Evolutionary conservation across 2,329 filamentous ascomycete species (phyloP).

Genomic region (Uncinocarpus reesii): DNA sequence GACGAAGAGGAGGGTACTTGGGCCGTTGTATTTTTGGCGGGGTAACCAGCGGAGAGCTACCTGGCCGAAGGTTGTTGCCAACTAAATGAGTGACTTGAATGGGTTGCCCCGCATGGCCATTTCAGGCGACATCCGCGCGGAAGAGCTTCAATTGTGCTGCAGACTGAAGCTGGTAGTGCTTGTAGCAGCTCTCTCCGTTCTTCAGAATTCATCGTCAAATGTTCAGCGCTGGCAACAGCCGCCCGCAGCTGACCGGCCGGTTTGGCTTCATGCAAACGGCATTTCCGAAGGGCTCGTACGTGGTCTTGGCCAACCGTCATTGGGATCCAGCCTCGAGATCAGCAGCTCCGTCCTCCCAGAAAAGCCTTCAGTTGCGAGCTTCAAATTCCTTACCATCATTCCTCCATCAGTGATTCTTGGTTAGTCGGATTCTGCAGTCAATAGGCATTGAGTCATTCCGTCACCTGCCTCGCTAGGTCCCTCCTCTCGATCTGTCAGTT

Average conservation of each 20-base stretch:
- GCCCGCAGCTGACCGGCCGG: no score
- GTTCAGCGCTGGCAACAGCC: no score
- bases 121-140: no score
- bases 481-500: neutral
- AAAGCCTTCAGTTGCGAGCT: no score
- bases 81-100: neutral
- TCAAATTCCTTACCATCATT: no score
- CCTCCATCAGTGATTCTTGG: neutral
- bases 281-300: no score
- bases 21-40: neutral
- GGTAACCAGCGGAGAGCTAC: neutral
- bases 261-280: no score
- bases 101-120: neutral
- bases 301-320: conserved; percentile 3
- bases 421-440: neutral
- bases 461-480: neutral
- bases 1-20: neutral
- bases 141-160: no score
- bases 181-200: no score
- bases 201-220: neutral
- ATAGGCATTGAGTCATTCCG: neutral
- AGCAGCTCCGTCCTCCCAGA: no score
- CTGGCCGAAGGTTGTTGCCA: neutral
- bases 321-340: neutral
- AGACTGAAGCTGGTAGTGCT: neutral